Base-by-base conservation (phyloP, 345 rosid species). In the Laguncularia racemosa region DNA sequence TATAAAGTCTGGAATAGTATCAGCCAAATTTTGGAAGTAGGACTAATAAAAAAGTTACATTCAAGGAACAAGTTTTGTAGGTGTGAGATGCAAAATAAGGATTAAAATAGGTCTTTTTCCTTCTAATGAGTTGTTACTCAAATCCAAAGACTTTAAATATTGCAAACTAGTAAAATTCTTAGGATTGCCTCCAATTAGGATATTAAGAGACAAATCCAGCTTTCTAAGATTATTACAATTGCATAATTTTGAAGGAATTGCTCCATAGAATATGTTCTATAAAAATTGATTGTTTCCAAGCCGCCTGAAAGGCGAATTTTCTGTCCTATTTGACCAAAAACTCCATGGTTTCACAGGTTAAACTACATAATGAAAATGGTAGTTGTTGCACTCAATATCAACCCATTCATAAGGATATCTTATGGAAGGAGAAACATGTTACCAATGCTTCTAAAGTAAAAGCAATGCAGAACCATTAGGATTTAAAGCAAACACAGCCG, bases 321-420 rank as follows among this genome's bases (percentile, higher is more conserved):
- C 16, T 84, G 70, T 52, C 82, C 81, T 40, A 91, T 23, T 20
- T 61, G 81, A 3, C 96, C 96, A 53, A 84, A 82, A 69, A 88
- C 67, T 21, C 52, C 58, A 45, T 55, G 67, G 11, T 64, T 19
- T 2, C 80, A 58, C 68, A 91, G 84, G 73, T 81, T 74, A 16
- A 91, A 80, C 89, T 17, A 50, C 54, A 9, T 33, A 52, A 44
- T 53, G 20, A 26, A 26, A 26, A 26, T 6, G 2, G 19, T 48
- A 55, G 28, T 19, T 23, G 70, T 81, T 78, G 64, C 96, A 88
- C 15, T 59, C 67, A 44, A 88, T 49, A 20, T 88, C 88, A 0
- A 67, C 55, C 96, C 96, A 88, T 3, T 69, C 62, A 56, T 92
- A 88, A 0, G 87, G 84, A 2, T 79, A 81, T 23, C 62, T 53